Conservation (phyloP, 2,329 filamentous ascomycete genomes). For the Helotiales sp. region DNA sequence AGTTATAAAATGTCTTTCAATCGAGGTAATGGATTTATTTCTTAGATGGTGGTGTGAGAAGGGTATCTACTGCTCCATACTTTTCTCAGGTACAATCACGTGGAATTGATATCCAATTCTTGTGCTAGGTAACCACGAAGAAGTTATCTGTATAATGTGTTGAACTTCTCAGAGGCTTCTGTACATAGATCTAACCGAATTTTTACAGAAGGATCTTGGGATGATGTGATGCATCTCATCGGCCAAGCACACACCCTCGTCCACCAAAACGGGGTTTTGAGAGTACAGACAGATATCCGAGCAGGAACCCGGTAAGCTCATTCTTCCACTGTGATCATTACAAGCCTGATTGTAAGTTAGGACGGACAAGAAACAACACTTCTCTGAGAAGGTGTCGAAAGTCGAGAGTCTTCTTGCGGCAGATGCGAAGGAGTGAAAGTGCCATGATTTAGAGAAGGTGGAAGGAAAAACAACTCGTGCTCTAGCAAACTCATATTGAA, state of each 20-base stretch:
- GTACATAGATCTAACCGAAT: background rate
- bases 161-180: background rate
- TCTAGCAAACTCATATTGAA: background rate
- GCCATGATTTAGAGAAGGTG: background rate
- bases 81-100: background rate
- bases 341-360: slow-evolving; percentile 3
- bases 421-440: slow-evolving; percentile 17
- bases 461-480: background rate
- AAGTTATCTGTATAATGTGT: too few relatives aligned
- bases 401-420: slow-evolving; percentile 33
- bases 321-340: background rate
- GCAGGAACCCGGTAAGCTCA: slow-evolving; percentile 65
- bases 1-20: slow-evolving; percentile 29
- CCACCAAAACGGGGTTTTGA: slow-evolving; percentile 72
- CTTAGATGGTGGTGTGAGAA: too few relatives aligned
- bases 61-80: background rate
- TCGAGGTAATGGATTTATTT: too few relatives aligned
- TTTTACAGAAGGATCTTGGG: slow-evolving; percentile 82
- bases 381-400: slow-evolving; percentile 34
- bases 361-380: slow-evolving; percentile 35
- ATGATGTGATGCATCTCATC: slow-evolving; percentile 79
- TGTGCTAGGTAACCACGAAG: background rate
- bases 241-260: slow-evolving; percentile 83
- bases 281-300: slow-evolving; percentile 87
- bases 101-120: background rate